Evolutionary conservation across 805 yeast species (phyloP), one percentile per base, ranked within the genome.

Genomic region (Saccharomyces mikatae): DNA sequence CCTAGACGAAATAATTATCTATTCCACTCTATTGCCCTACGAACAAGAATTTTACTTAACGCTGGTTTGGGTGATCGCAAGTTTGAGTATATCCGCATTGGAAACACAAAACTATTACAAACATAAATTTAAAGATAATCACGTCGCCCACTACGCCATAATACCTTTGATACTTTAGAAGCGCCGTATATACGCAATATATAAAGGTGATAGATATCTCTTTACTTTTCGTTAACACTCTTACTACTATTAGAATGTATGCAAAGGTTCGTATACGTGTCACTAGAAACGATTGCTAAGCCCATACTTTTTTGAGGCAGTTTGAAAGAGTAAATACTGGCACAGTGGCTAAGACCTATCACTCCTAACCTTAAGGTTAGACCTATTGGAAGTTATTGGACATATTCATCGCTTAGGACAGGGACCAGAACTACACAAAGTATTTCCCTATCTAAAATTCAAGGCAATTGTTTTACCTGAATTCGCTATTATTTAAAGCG

Each of bases 1-100:
- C 60, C 70, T 82, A 21, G 85, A 84, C 65, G 95, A 87, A 63
- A 71, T 83, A 6, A 28, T 77, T 36, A 76, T 87, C 2, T 87
- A 87, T 60, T 48, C 71, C 0, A 62, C 77, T 1, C 58, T 73
- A 1, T 21, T 53, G 6, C 9, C 61, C 30, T 55, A 56, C 56
- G 49, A 55, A 59, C 9, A n/a, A 1, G 66, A 60, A 50, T 62
- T 61, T 41, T 2, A 53, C 2, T 63, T 64, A 65, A 62, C 58
- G 11, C 55, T 62, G 51, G 54, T 65, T 2, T 74, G 75, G 71
- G 71, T 71, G 0, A 47, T 63, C 10, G 66, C 72, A 10, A 85
- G 83, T 63, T 69, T 86, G n/a, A 62, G 79, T 0, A 72, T 80
- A 2, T 80, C 87, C 21, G 80, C 89, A 1, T 55, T 74, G 6